phyloP scores from a whole-genome alignment of 768 basidiomycete genomes.

The Imleria badia region DNA sequence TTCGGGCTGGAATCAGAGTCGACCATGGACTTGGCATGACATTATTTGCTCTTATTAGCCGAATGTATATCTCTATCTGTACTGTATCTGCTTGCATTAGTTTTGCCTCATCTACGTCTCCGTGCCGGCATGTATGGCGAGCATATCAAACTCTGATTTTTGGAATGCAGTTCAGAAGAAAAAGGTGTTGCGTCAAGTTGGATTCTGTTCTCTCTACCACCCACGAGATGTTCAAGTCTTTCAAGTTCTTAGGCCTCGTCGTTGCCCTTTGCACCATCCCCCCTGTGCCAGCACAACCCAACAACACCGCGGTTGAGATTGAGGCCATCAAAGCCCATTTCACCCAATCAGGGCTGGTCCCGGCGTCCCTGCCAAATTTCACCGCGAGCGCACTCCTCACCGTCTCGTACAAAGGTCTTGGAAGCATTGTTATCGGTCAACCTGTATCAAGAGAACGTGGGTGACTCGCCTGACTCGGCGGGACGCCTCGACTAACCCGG shows the following conservation, averaged over 20 bases:
- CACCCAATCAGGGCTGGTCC: conserved; percentile 56
- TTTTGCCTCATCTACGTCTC: conserved; percentile 20
- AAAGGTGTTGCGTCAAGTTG: background rate
- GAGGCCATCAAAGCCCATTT: conserved; percentile 71
- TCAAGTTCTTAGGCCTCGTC: conserved; percentile 17
- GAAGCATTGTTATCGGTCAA: conserved; percentile 57
- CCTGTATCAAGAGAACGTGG: conserved; percentile 53
- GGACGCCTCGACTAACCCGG: background rate
- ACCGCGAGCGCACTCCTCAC: conserved; percentile 56
- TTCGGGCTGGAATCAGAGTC: conserved; percentile 27
- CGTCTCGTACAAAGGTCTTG: conserved; percentile 49
- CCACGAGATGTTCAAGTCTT: conserved; percentile 17
- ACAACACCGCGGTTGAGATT: conserved; percentile 44
- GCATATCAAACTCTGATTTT: conserved; percentile 22
- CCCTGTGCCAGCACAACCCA: conserved; percentile 46
- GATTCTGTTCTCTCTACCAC: background rate
- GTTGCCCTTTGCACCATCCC: conserved; percentile 38
- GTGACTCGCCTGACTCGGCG: conserved; percentile 24
- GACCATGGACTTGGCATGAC: conserved; percentile 25
- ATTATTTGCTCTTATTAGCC: conserved; percentile 24
- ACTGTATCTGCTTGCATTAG: conserved; percentile 32
- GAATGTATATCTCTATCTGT: conserved; percentile 31
- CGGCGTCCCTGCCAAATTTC: conserved; percentile 60
- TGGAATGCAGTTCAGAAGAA: conserved; percentile 14
- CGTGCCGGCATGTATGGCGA: background rate